Percentiles rank a stretch among this genome's conserved stretches.
Conservation (phyloP, 2,329 filamentous ascomycete genomes). For the Emmonsiellopsis sp. region DNA sequence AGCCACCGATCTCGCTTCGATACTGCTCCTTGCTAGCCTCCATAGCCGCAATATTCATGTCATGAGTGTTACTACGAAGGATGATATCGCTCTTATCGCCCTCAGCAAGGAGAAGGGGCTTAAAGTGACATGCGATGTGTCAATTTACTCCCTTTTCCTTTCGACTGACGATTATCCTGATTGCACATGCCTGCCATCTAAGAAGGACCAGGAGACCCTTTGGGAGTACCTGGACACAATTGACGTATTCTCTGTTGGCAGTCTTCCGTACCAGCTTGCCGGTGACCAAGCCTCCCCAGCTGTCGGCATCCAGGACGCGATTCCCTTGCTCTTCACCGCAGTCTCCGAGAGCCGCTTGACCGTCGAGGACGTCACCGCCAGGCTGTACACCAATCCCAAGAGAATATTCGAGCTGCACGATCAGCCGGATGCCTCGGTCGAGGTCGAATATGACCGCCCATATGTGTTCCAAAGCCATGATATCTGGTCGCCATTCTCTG, state of each 20-base stretch:
- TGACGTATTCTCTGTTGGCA: conserved; percentile 71
- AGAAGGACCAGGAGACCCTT: conserved; percentile 59
- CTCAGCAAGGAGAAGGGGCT: conserved; percentile 74
- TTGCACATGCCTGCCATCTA: conserved; percentile 56
- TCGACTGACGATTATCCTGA: conserved; percentile 61
- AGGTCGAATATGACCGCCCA: conserved; percentile 65
- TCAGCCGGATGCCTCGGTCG: conserved; percentile 61
- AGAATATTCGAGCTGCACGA: conserved; percentile 76
- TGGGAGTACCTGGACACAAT: conserved; percentile 66
- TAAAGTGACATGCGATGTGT: conserved; percentile 72
- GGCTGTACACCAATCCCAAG: conserved; percentile 69
- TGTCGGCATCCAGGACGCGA: conserved; percentile 61
- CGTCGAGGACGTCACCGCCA: conserved; percentile 60
- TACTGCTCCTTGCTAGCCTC: conserved; percentile 66
- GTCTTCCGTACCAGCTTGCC: conserved; percentile 67
- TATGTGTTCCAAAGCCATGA: conserved; percentile 46
- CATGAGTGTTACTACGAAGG: conserved; percentile 69
- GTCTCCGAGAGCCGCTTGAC: conserved; percentile 64
- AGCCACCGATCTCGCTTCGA: conserved; percentile 70
- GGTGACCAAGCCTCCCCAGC: conserved; percentile 48
- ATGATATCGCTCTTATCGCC: conserved; percentile 67
- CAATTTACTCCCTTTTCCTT: conserved; percentile 69
- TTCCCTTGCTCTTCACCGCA: conserved; percentile 66
- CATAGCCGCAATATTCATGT: conserved; percentile 72
- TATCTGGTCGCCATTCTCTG: conserved; percentile 63